Percentiles rank a stretch among this genome's conserved stretches.
These are phyloP conservation scores for Podospora conica DNA, from an alignment of 495 filamentous ascomycete species.

Conservation along the genomic window DNA sequence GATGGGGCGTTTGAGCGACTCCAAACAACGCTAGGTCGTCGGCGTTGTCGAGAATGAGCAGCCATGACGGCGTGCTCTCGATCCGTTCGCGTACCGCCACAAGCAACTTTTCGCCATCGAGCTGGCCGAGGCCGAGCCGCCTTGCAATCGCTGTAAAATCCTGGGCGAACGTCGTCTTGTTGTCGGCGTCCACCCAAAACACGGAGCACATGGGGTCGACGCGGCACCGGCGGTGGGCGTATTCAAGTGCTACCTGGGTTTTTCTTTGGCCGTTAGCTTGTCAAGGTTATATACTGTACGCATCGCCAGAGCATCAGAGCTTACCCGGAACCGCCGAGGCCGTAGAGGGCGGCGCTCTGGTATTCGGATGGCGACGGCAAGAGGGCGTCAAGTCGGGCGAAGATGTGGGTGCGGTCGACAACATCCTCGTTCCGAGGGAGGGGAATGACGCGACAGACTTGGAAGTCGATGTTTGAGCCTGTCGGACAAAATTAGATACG, in stretches of 20 bases:
- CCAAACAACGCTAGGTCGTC: conserved; percentile 28
- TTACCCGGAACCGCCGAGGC: conserved; percentile 19
- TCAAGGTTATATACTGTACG: too few species aligned
- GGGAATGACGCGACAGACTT: conserved; percentile 6
- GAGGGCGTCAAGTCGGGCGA: conserved; percentile 6
- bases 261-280: conserved; percentile 14
- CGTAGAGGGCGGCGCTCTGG: conserved; percentile 17
- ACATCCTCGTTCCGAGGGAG: conserved; percentile 16
- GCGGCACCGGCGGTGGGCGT: conserved; percentile 22
- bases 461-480: neutral
- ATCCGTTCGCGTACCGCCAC: conserved; percentile 11
- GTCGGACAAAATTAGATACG: too few species aligned
- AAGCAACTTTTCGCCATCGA: conserved; percentile 8
- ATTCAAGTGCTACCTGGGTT: conserved; percentile 26
- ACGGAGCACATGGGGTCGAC: conserved; percentile 21
- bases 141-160: conserved; percentile 26
- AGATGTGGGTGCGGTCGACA: conserved; percentile 6
- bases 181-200: conserved; percentile 32
- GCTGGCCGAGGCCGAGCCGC: conserved; percentile 11
- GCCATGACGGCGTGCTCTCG: conserved; percentile 22
- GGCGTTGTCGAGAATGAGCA: conserved; percentile 35
- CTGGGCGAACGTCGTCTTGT: conserved; percentile 22
- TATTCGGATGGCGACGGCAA: conserved; percentile 10
- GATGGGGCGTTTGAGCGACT: neutral
- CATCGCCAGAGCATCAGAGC: neutral